Base-by-base conservation (phyloP, 2,329 filamentous ascomycete species). In the Ophiosphaerella herpotricha region DNA sequence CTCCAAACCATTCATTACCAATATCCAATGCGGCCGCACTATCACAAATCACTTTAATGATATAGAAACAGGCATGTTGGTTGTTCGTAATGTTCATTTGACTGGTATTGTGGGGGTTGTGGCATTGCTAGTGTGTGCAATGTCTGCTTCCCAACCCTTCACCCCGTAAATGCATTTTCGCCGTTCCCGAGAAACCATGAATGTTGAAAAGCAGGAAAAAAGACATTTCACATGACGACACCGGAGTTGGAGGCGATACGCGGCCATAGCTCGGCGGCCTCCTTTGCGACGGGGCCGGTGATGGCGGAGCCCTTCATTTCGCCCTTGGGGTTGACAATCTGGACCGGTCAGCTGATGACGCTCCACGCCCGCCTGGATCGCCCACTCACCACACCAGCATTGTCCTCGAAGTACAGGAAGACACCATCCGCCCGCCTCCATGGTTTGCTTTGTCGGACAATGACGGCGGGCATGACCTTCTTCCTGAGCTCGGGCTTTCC, bases 261-360 rank as follows among this genome's bases (percentile, higher is more conserved):
- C 89, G 94, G 94, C 94, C 94, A 99, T 74, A 99, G 86, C 84
- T 99, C 94, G 79, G 94, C 94, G 78, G 94, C 94, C 84, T 99
- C 94, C 89, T 99, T 99, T 80, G 93, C 94, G 76, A 99, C 93
- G 72, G 94, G 94, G 71, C 94, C 94, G 72, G 94, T 99, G 79
- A 99, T 99, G 79, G 94, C 94, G 65, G 91, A 97, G 77, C 94
- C 94, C 89, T 99, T 99, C 94, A 99, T 99, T 85, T 99, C 94
- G 83, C 94, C 94, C 90, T 99, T 99, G 81, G 93, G 91, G 86
- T 99, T 99, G 85, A 99, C 94, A 75, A 99, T 99, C 90, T 94
- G 74, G 47, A 39, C 43, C 34, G 24, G 48, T 64, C 45, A 65
- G 61, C 57, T 33, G 3, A 8, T 14, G 29, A 14, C 1, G 16